Evolutionary conservation across 2,329 filamentous ascomycete species (phyloP).

Genomic region (Alternaria metachromatica): DNA sequence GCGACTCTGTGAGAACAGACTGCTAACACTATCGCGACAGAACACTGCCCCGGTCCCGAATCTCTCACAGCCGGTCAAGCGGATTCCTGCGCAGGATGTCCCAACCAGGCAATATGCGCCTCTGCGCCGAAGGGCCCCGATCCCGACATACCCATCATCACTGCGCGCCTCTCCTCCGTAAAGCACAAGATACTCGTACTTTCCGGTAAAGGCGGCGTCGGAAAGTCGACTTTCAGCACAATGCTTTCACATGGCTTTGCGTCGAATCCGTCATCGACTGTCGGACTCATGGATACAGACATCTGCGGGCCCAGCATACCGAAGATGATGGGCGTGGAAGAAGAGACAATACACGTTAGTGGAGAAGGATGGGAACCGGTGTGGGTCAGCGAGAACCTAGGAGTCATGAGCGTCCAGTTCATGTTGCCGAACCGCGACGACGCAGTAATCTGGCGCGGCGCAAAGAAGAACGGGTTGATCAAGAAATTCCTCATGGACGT

Average conservation of each 20-base stretch:
- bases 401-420: slow-evolving; percentile 97
- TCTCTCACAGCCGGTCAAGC: slow-evolving; percentile 69
- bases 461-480: slow-evolving; percentile 98
- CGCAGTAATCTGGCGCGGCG: slow-evolving; percentile 95
- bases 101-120: slow-evolving; percentile 94
- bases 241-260: slow-evolving; percentile 91
- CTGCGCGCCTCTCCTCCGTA: slow-evolving; percentile 78
- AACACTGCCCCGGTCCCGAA: slow-evolving; percentile 93
- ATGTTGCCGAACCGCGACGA: slow-evolving; percentile 95
- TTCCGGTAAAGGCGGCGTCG: slow-evolving; percentile 94
- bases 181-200: slow-evolving; percentile 92
- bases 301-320: slow-evolving; percentile 96
- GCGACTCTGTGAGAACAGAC: neutral
- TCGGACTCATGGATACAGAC: slow-evolving; percentile 98
- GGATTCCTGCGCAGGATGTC: slow-evolving; percentile 92
- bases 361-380: slow-evolving; percentile 91
- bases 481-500: slow-evolving; percentile 99
- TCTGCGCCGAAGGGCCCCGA: slow-evolving; percentile 94
- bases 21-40: slow-evolving; percentile 46
- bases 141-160: slow-evolving; percentile 89
- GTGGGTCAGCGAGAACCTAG: slow-evolving; percentile 92
- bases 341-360: slow-evolving; percentile 91
- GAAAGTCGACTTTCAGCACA: slow-evolving; percentile 92
- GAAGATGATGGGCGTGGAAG: slow-evolving; percentile 98
- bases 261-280: slow-evolving; percentile 74